Conservation (phyloP, 208 protist species). For the Plasmodiophora brassicae region DNA sequence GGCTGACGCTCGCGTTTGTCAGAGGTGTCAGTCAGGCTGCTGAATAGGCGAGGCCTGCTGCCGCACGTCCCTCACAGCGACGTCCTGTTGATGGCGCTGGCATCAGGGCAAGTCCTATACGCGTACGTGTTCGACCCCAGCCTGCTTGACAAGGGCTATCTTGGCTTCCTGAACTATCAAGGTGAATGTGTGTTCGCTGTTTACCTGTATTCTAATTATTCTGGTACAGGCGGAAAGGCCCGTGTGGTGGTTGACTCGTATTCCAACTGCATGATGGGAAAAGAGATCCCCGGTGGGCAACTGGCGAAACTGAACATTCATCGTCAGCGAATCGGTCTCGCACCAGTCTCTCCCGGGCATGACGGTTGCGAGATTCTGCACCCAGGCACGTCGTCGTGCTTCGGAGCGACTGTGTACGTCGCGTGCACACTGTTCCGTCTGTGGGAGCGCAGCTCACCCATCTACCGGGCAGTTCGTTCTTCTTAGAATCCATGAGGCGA, state of each 20-base stretch:
- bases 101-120: background rate
- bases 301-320: background rate
- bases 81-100: slow-evolving; percentile 5
- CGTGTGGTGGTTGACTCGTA: background rate
- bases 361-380: background rate
- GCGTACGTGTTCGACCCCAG: background rate
- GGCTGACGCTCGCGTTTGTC: background rate
- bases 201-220: background rate
- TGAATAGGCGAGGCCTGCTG: background rate
- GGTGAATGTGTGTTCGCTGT: background rate
- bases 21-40: background rate
- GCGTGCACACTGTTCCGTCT: too few relatives aligned
- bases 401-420: background rate
- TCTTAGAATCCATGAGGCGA: background rate
- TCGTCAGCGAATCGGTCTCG: background rate
- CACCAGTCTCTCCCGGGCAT: background rate
- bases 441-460: too few relatives aligned
- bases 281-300: background rate
- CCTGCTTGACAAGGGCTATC: background rate
- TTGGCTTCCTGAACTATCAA: slow-evolving; percentile 6
- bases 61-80: background rate
- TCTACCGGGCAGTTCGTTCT: too few relatives aligned
- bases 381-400: background rate
- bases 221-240: background rate
- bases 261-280: background rate